A percentile compares a stretch with the other conserved stretches of the same genome.
Conservation (phyloP, 2,329 filamentous ascomycete genomes). For the Pestalotiopsis sp. region DNA sequence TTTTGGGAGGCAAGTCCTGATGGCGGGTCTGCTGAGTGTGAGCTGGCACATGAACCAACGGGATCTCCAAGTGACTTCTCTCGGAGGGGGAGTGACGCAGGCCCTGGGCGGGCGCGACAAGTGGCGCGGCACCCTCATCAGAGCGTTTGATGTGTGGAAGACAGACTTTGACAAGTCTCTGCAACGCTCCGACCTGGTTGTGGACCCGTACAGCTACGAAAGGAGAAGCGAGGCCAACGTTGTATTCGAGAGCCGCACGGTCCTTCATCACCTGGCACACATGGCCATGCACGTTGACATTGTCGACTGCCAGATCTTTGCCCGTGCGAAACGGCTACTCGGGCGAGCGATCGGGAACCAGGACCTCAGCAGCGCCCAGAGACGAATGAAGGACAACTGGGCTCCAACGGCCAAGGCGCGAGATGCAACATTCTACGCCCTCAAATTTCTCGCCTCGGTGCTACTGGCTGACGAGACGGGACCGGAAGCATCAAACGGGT, state of each 20-base stretch:
- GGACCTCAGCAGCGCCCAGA: slow-evolving; percentile 78
- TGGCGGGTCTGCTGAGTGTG: slow-evolving; percentile 90
- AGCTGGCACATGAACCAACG: slow-evolving; percentile 98
- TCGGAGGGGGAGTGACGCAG: slow-evolving; percentile 72
- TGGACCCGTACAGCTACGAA: slow-evolving; percentile 58
- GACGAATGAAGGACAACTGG: slow-evolving; percentile 87
- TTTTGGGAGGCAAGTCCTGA: slow-evolving; percentile 89
- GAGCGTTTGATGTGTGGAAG: slow-evolving; percentile 93
- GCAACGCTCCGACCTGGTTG: slow-evolving; percentile 55
- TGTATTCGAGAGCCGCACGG: slow-evolving; percentile 85
- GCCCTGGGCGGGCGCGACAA: slow-evolving; percentile 86
- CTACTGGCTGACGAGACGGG: slow-evolving; percentile 62
- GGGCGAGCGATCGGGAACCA: slow-evolving; percentile 82
- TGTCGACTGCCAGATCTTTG: slow-evolving; percentile 96
- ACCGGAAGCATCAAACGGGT: slow-evolving; percentile 40
- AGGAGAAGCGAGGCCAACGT: slow-evolving; percentile 66
- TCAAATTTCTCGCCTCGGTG: slow-evolving; percentile 87
- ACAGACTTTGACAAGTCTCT: slow-evolving; percentile 85
- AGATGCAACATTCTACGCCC: slow-evolving; percentile 89
- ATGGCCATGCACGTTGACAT: slow-evolving; percentile 99
- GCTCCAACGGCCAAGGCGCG: slow-evolving; percentile 85
- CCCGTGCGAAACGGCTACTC: slow-evolving; percentile 80
- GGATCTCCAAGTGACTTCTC: slow-evolving; percentile 86
- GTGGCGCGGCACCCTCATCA: slow-evolving; percentile 83
- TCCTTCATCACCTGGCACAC: slow-evolving; percentile 90